Percentiles rank a stretch among this genome's conserved stretches.
These are phyloP conservation scores for Fraxinus xanthoxyloides DNA, from an alignment of 305 asterid genomes.

Conservation along the genomic window DNA sequence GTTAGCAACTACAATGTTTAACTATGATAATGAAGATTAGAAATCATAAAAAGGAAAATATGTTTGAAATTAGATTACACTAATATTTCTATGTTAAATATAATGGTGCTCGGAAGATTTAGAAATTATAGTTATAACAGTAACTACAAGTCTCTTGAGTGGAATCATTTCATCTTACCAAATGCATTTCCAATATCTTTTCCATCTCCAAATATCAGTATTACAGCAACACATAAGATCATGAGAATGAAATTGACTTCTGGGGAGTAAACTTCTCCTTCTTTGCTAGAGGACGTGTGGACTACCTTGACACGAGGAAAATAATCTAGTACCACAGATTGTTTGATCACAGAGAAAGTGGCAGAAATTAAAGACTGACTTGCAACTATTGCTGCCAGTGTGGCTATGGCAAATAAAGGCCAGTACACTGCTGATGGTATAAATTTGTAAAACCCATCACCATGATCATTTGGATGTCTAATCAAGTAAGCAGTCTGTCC, in stretches of 20 bases:
- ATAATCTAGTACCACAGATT: conserved; percentile 43
- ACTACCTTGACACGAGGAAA: conserved; percentile 47
- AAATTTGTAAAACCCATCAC: conserved; percentile 43
- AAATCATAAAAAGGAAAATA: neutral
- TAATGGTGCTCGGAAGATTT: neutral
- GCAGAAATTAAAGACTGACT: conserved; percentile 49
- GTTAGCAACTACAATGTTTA: neutral
- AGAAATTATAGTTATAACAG: neutral
- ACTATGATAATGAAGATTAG: neutral
- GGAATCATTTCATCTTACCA: conserved; percentile 25
- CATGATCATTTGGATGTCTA: conserved; percentile 39
- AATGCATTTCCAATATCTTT: conserved; percentile 48
- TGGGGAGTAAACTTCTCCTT: conserved; percentile 47
- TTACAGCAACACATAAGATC: conserved; percentile 44
- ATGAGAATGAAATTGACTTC: conserved; percentile 41
- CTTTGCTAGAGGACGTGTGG: conserved; percentile 40
- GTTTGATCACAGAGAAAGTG: conserved; percentile 45
- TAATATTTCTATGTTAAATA: neutral
- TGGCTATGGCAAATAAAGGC: conserved; percentile 43
- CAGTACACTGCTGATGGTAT: conserved; percentile 43
- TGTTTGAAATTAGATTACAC: neutral
- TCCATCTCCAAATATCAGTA: conserved; percentile 45
- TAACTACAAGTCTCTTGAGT: neutral
- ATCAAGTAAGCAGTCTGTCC: conserved; percentile 47
- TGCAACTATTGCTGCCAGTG: conserved; percentile 47